Conservation (phyloP, 305 asterid species). For the Caryopteris hybrid region DNA sequence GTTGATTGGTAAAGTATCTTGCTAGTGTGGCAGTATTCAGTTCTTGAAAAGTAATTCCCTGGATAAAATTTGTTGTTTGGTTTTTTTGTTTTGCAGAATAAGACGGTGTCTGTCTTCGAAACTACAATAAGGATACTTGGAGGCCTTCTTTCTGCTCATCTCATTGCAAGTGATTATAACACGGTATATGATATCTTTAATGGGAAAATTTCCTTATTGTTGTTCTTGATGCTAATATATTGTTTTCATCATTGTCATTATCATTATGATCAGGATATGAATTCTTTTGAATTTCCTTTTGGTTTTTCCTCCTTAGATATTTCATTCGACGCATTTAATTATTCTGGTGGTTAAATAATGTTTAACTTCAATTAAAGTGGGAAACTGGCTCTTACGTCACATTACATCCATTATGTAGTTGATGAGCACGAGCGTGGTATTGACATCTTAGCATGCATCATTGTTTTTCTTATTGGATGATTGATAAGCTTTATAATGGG, state of each 20-base stretch:
- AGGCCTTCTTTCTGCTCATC: conserved; percentile 97
- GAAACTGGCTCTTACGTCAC: not conserved
- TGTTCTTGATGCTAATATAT: not conserved
- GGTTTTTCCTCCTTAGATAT: not conserved
- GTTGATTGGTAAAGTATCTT: conserved; percentile 1
- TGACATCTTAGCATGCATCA: not conserved
- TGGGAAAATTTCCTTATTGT: not conserved
- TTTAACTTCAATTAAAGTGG: not conserved
- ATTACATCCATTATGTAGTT: not conserved
- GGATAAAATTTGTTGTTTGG: conserved; percentile 11
- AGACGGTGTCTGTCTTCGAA: conserved; percentile 93
- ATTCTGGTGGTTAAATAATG: no score
- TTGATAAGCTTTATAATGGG: not conserved
- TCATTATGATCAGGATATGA: not conserved
- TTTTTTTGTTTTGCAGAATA: conserved; percentile 62
- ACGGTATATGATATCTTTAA: conserved; percentile 65
- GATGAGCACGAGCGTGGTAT: not conserved
- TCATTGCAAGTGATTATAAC: conserved; percentile 87
- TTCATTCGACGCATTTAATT: not conserved
- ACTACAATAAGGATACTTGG: conserved; percentile 95
- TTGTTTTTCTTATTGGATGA: not conserved
- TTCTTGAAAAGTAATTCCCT: conserved; percentile 1
- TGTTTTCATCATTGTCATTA: not conserved
- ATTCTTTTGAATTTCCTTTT: not conserved
- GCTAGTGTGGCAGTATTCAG: conserved; percentile 1